Evolutionary conservation across 164 flowering plant species (phyloP).

Genomic region (Berberis vulgaris): DNA sequence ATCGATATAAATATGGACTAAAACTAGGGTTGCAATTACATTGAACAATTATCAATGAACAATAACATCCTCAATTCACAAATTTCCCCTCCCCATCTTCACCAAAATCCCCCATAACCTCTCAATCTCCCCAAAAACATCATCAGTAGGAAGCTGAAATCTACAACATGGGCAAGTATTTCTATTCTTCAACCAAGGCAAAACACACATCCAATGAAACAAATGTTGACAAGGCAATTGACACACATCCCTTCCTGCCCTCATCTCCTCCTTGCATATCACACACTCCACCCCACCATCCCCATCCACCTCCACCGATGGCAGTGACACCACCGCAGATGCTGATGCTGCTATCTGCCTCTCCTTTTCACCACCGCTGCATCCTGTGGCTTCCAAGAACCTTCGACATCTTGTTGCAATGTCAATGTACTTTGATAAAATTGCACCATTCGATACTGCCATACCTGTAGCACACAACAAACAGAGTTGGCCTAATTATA

Average conservation of each 20-base stretch:
- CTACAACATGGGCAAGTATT: conserved; percentile 93
- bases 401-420: conserved; percentile 36
- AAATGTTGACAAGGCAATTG: conserved; percentile 75
- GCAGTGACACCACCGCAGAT: conserved; percentile 61
- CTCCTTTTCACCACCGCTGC: conserved; percentile 15
- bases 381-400: conserved; percentile 25
- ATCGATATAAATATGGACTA: too few relatives aligned
- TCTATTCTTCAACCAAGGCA: conserved; percentile 69
- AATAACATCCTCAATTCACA: not conserved
- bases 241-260: conserved; percentile 64
- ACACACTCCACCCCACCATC: conserved; percentile 39
- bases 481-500: too few relatives aligned
- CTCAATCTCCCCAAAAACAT: conserved; percentile 65
- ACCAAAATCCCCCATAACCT: conserved; percentile 63
- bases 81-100: conserved; percentile 14
- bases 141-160: conserved; percentile 68
- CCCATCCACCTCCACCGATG: conserved; percentile 37
- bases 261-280: conserved; percentile 76
- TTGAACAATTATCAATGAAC: too few relatives aligned
- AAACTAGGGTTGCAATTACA: too few relatives aligned
- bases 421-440: conserved; percentile 38
- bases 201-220: conserved; percentile 80
- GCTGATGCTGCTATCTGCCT: conserved; percentile 43
- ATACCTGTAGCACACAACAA: conserved; percentile 16
- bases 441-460: conserved; percentile 18